A percentile compares a stretch with the other conserved stretches of the same genome.
Evolutionary conservation across 768 basidiomycete species (phyloP).

Genomic region (Trametes meyenii): DNA sequence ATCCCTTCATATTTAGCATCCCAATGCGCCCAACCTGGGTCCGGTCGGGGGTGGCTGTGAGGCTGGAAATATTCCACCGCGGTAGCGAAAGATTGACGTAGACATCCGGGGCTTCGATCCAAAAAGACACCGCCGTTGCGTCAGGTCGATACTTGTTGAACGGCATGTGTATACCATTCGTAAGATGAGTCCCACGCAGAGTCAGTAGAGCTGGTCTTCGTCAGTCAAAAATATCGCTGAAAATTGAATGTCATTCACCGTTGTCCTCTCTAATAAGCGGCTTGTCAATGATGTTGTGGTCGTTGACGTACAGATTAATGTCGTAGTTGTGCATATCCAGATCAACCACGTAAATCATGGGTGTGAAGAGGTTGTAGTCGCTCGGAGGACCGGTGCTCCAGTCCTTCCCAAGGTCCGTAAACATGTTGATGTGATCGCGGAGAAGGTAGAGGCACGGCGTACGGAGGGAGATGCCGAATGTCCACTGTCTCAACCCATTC

Average conservation of each 20-base stretch:
- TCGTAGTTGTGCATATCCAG: slow-evolving; percentile 76
- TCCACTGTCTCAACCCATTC: slow-evolving; percentile 83
- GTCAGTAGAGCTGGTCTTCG: slow-evolving; percentile 66
- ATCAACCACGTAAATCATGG: slow-evolving; percentile 74
- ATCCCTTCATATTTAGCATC: slow-evolving; percentile 59
- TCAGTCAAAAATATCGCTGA: not conserved
- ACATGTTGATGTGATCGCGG: slow-evolving; percentile 93
- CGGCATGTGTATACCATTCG: slow-evolving; percentile 56
- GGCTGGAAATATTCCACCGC: slow-evolving; percentile 84
- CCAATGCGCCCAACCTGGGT: slow-evolving; percentile 64
- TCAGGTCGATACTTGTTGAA: slow-evolving; percentile 75
- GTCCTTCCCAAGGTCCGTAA: slow-evolving; percentile 90
- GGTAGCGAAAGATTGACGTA: slow-evolving; percentile 69
- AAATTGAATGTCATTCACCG: slow-evolving; percentile 45
- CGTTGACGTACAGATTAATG: slow-evolving; percentile 85
- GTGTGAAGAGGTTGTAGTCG: slow-evolving; percentile 82
- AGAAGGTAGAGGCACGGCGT: slow-evolving; percentile 78
- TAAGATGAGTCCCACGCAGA: slow-evolving; percentile 59
- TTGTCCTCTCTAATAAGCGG: slow-evolving; percentile 84
- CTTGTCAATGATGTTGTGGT: slow-evolving; percentile 95
- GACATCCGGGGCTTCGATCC: slow-evolving; percentile 59
- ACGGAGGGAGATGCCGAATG: slow-evolving; percentile 68
- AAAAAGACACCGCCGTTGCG: slow-evolving; percentile 66
- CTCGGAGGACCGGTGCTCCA: slow-evolving; percentile 85
- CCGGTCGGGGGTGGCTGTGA: slow-evolving; percentile 64